Percentiles rank a stretch among this genome's conserved stretches.
Conservation (phyloP, 345 rosid species). For the Brassica juncea region DNA sequence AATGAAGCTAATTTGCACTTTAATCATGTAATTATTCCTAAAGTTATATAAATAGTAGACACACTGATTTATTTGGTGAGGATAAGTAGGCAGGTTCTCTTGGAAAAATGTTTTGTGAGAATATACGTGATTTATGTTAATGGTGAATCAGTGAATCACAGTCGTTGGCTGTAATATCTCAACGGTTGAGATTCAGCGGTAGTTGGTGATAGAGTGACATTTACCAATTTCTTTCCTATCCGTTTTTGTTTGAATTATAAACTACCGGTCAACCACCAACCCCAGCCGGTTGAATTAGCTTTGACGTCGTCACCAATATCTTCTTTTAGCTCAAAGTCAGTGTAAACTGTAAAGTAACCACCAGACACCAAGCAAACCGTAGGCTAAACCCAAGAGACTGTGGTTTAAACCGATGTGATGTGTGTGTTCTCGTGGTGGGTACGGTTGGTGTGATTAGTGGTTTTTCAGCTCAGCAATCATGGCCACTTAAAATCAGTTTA, state of each 20-base stretch:
- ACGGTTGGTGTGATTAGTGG: conserved; percentile 19
- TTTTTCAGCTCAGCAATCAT: conserved; percentile 15
- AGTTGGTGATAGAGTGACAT: conserved; percentile 46
- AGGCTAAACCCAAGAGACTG: background rate
- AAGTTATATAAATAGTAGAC: background rate
- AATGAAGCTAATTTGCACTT: background rate
- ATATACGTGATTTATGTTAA: too few species aligned
- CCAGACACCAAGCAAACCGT: conserved; percentile 2
- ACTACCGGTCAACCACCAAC: conserved; percentile 47
- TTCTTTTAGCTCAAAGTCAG: conserved; percentile 11
- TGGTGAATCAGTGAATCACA: background rate
- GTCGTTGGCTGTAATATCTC: conserved; percentile 17
- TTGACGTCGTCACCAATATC: conserved; percentile 30
- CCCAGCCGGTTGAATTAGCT: conserved; percentile 35
- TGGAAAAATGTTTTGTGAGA: too few species aligned
- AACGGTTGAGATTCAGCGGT: conserved; percentile 21
- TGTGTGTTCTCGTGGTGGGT: conserved; percentile 17
- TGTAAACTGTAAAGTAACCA: background rate
- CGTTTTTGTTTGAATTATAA: background rate
- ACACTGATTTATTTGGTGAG: background rate
- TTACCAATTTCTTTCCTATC: background rate
- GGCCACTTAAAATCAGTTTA: background rate
- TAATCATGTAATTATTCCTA: background rate
- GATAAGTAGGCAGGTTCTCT: background rate
- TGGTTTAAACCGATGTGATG: background rate